These are phyloP conservation scores for Monosporascus sp. DNA, from an alignment of 2,329 filamentous ascomycete genomes.

Conservation along the genomic window DNA sequence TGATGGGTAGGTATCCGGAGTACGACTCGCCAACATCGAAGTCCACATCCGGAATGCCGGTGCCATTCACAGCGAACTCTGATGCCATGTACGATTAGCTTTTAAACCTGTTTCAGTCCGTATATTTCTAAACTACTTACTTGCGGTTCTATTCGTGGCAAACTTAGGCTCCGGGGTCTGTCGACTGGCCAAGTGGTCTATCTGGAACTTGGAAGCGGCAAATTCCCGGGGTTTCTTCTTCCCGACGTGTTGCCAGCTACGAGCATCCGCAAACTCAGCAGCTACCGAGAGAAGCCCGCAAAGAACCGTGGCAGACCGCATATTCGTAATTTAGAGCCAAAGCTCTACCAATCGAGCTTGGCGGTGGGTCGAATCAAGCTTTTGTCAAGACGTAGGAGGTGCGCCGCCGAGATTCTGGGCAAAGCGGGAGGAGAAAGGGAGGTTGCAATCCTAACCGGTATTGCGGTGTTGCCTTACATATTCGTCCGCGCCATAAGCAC, in stretches of 20 bases:
- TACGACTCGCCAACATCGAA: conserved; percentile 60
- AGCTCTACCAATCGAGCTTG: background rate
- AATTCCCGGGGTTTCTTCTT: conserved; percentile 18
- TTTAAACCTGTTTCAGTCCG: background rate
- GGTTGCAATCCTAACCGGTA: background rate
- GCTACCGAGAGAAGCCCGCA: conserved; percentile 19
- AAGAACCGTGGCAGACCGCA: conserved; percentile 19
- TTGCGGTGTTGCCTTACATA: too few species aligned
- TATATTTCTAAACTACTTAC: conserved; percentile 10
- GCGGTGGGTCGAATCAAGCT: background rate
- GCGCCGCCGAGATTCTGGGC: background rate
- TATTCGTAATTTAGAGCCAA: conserved; percentile 5
- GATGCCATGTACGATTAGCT: conserved; percentile 12
- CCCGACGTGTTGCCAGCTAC: conserved; percentile 27
- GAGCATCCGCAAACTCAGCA: conserved; percentile 12
- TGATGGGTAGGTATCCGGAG: conserved; percentile 52
- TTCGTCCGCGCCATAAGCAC: too few species aligned
- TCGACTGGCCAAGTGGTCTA: conserved; percentile 20
- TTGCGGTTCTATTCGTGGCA: conserved; percentile 23
- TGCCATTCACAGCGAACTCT: conserved; percentile 57
- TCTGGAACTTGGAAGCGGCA: conserved; percentile 3
- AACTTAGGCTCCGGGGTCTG: conserved; percentile 19
- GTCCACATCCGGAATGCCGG: conserved; percentile 55
- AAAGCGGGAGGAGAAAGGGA: background rate
- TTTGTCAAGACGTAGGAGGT: too few species aligned